Conservation (phyloP, 1,284 basidiomycete genomes). For the Puccinia brachypodii region DNA sequence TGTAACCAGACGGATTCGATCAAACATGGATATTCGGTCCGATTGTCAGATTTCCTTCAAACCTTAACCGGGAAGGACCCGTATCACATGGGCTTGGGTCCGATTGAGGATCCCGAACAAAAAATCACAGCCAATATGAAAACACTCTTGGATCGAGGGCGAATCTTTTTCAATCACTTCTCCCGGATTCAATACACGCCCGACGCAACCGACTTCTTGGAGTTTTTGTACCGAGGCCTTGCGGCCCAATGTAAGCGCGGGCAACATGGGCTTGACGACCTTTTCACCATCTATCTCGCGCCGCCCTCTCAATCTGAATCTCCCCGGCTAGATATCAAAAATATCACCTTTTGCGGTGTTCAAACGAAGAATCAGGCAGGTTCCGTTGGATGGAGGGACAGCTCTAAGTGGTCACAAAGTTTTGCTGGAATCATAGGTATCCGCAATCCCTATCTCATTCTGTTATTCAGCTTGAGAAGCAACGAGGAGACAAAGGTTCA, state of each 20-base stretch:
- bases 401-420: not conserved
- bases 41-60: not conserved
- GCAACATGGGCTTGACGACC: not conserved
- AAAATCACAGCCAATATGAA: not conserved
- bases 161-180: slow-evolving; percentile 1
- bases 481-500: not conserved
- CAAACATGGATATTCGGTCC: not conserved
- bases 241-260: not conserved
- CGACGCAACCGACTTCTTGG: not conserved
- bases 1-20: not conserved
- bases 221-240: not conserved
- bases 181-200: not conserved
- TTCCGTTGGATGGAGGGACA: not conserved
- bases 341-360: not conserved
- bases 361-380: not conserved
- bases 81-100: not conserved
- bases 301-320: not conserved
- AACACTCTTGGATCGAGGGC: not conserved
- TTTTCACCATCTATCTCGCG: not conserved
- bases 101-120: too few relatives aligned
- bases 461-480: not conserved
- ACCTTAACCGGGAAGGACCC: not conserved
- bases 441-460: not conserved
- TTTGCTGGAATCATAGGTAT: not conserved
- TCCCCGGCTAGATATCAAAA: not conserved